These are phyloP conservation scores for Dactylellina leptospora DNA, from an alignment of 2,329 filamentous ascomycete genomes.

Conservation along the genomic window DNA sequence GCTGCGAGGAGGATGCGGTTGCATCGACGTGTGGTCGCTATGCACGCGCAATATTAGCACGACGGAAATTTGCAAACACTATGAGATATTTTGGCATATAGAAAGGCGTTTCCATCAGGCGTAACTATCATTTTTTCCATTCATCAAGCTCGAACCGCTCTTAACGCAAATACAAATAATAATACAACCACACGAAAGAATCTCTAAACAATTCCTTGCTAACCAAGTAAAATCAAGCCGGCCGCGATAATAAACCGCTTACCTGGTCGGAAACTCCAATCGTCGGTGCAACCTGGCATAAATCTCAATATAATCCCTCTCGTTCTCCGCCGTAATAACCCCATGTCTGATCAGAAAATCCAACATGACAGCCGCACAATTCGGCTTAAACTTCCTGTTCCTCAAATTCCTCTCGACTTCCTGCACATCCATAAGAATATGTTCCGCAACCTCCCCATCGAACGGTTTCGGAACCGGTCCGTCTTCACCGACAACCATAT, in stretches of 20 bases:
- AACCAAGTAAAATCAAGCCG: conserved; percentile 47
- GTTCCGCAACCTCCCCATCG: conserved; percentile 88
- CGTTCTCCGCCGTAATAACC: conserved; percentile 79
- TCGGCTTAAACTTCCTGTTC: conserved; percentile 85
- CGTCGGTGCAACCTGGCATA: conserved; percentile 70
- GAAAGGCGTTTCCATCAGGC: too few species aligned
- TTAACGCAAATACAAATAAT: too few species aligned
- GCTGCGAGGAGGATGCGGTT: too few species aligned
- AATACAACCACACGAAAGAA: too few species aligned
- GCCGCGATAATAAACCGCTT: conserved; percentile 35
- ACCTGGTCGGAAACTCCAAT: conserved; percentile 79
- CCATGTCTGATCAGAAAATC: conserved; percentile 92
- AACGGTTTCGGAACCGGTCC: conserved; percentile 72
- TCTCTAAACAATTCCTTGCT: too few species aligned
- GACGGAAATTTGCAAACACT: too few species aligned
- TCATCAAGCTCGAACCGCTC: too few species aligned
- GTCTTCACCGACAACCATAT: conserved; percentile 76
- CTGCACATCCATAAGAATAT: conserved; percentile 60
- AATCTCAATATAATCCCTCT: conserved; percentile 80
- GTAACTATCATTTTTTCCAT: too few species aligned
- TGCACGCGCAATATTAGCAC: too few species aligned
- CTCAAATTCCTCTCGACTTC: conserved; percentile 76
- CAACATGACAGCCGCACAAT: conserved; percentile 76
- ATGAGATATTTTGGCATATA: too few species aligned
- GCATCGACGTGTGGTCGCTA: too few species aligned